Conservation (phyloP, 345 rosid genomes). For the Zanthoxylum bungeanum region DNA sequence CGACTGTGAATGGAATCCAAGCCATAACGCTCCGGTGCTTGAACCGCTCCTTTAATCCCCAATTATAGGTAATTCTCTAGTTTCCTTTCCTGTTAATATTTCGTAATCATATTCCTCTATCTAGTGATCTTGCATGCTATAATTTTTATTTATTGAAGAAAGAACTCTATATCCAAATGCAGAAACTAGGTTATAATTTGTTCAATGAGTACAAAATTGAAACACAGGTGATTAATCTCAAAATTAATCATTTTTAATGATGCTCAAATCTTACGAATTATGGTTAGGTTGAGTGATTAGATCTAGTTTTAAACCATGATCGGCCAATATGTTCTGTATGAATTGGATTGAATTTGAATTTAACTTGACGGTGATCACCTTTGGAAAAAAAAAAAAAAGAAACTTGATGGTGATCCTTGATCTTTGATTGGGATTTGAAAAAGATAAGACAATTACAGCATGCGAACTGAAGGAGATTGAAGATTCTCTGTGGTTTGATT, state of each 20-base stretch:
- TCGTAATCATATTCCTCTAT: neutral
- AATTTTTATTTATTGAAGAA: neutral
- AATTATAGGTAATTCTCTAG: neutral
- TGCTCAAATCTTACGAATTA: neutral
- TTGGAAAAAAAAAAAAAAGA: too few relatives aligned
- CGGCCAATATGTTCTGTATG: neutral
- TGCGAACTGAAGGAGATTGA: neutral
- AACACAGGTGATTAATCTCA: neutral
- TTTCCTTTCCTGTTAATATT: neutral
- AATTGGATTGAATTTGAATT: neutral
- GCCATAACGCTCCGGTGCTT: neutral
- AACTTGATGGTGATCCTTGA: neutral
- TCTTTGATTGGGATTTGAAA: neutral
- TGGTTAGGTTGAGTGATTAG: neutral
- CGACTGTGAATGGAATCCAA: neutral
- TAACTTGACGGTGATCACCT: neutral
- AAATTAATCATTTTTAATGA: neutral
- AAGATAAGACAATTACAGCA: neutral
- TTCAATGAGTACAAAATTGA: neutral
- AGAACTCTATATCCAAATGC: neutral
- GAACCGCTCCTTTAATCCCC: neutral
- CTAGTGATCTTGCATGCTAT: neutral
- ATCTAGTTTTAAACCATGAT: neutral
- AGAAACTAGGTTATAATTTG: neutral
- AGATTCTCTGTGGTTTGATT: neutral